Percentiles rank a stretch among this genome's conserved stretches.
These are phyloP conservation scores for Triticum dicoccoides DNA, from an alignment of 176 grass and related monocot species.

Conservation along the genomic window DNA sequence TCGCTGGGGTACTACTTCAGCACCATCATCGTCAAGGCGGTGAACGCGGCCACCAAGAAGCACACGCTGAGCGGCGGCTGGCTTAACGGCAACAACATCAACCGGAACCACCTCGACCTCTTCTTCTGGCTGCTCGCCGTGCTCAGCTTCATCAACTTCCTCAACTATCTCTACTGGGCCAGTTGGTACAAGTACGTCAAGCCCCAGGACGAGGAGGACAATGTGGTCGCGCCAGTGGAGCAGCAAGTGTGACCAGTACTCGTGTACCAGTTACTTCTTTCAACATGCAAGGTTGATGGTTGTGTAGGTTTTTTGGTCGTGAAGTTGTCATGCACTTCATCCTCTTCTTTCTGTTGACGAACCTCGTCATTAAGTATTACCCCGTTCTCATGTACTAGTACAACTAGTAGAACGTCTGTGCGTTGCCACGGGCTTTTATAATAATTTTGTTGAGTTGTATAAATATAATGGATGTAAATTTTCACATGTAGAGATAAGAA, in stretches of 20 bases:
- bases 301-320: not conserved
- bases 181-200: constrained; percentile 55
- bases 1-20: constrained; percentile 72
- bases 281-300: not conserved
- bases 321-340: not conserved
- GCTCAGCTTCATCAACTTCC: constrained; percentile 66
- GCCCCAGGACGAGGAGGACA: not conserved
- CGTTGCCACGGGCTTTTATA: too few species aligned
- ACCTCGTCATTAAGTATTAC: not conserved
- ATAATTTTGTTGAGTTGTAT: too few species aligned
- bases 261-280: not conserved
- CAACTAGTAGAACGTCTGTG: too few species aligned
- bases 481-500: too few species aligned
- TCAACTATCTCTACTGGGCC: constrained; percentile 69
- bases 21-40: constrained; percentile 62
- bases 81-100: constrained; percentile 60
- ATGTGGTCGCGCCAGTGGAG: not conserved
- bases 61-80: constrained; percentile 37
- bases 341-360: not conserved
- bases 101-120: constrained; percentile 68
- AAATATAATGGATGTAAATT: too few species aligned
- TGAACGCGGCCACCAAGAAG: constrained; percentile 46
- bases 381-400: too few species aligned
- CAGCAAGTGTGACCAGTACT: constrained; percentile 17
- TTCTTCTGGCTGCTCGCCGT: constrained; percentile 83